These are phyloP conservation scores for Styphnolobium japonicum DNA, from an alignment of 306 rosid genomes.

Conservation along the genomic window DNA sequence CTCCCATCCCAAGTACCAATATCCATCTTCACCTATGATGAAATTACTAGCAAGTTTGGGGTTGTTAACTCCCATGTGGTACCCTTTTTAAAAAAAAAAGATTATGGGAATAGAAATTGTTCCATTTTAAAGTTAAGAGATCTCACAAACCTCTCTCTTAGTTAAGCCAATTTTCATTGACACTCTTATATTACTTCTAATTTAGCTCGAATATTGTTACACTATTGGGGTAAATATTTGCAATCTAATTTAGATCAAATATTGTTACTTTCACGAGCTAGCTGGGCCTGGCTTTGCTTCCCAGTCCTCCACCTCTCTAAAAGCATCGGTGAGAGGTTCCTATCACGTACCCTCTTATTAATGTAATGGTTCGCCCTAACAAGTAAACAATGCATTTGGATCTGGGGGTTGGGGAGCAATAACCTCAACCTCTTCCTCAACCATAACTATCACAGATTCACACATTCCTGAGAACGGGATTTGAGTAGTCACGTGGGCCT, in stretches of 20 bases:
- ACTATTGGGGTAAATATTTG: neutral
- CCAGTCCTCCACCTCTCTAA: neutral
- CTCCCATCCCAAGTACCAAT: constrained; percentile 16
- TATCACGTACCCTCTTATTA: neutral
- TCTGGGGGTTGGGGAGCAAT: neutral
- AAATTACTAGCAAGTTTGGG: neutral
- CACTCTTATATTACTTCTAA: too few species aligned
- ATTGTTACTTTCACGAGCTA: neutral
- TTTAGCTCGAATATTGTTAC: neutral
- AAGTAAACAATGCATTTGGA: neutral
- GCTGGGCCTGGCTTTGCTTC: neutral
- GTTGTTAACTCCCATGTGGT: neutral
- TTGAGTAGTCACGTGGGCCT: neutral
- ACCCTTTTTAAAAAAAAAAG: too few species aligned
- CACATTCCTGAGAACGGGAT: neutral
- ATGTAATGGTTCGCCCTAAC: neutral
- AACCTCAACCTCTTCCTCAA: neutral
- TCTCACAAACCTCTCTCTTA: too few species aligned
- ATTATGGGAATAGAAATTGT: too few species aligned
- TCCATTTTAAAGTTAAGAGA: too few species aligned
- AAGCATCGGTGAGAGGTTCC: neutral
- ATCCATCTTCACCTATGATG: neutral
- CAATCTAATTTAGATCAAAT: neutral
- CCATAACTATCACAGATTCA: neutral
- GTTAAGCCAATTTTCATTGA: too few species aligned